phyloP scores from a whole-genome alignment of 2,329 filamentous ascomycete genomes.

The Thielaviopsis ethacetica region DNA sequence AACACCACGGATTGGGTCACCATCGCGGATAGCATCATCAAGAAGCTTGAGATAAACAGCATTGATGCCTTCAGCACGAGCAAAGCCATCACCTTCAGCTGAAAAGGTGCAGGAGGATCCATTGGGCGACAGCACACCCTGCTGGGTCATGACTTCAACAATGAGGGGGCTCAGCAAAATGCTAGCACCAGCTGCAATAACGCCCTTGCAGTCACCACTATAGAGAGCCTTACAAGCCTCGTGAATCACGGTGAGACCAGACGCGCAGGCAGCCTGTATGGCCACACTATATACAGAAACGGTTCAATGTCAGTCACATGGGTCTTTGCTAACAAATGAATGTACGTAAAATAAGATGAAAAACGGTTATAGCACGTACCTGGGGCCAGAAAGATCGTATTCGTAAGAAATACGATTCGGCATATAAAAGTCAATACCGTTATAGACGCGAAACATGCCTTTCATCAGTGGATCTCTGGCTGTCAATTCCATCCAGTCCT shows the following conservation, averaged over 20 bases:
- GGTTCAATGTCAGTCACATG: conserved; percentile 18
- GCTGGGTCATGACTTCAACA: conserved; percentile 15
- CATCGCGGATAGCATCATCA: conserved; percentile 24
- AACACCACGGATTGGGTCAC: conserved; percentile 23
- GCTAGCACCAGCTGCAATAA: conserved; percentile 12
- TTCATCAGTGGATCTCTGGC: not conserved
- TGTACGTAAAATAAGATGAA: not conserved
- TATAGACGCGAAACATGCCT: not conserved
- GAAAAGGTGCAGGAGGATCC: conserved; percentile 20
- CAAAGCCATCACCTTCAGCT: conserved; percentile 24
- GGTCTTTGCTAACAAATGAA: conserved; percentile 16
- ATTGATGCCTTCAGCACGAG: conserved; percentile 26
- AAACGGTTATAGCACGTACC: conserved; percentile 14
- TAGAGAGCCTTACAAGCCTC: conserved; percentile 19
- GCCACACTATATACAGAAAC: conserved; percentile 14
- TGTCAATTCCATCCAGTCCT: conserved; percentile 16
- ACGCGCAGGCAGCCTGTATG: conserved; percentile 23
- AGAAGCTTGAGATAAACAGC: conserved; percentile 25
- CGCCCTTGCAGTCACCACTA: conserved; percentile 17
- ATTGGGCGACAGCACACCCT: conserved; percentile 17
- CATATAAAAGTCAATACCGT: conserved; percentile 13
- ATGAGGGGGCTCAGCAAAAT: conserved; percentile 15
- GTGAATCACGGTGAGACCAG: conserved; percentile 19
- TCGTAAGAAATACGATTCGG: not conserved
- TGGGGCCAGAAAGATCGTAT: conserved; percentile 5